A percentile compares a stretch with the other conserved stretches of the same genome.
Conservation (phyloP, 2,329 filamentous ascomycete genomes). For the Nemania sp. region DNA sequence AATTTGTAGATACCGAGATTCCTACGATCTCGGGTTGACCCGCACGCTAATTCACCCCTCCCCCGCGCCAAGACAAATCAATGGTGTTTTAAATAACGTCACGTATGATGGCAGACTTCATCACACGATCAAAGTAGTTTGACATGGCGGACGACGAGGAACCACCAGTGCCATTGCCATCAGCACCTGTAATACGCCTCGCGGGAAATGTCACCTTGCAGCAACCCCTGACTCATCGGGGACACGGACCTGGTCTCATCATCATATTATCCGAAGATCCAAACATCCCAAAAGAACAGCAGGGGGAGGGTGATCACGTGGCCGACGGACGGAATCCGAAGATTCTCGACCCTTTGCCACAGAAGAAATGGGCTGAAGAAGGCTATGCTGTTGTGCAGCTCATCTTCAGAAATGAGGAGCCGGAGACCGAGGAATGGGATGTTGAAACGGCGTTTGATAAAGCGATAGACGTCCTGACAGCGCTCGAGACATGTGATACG, state of each 20-base stretch:
- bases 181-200: constrained; percentile 20
- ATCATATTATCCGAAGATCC: constrained; percentile 35
- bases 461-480: constrained; percentile 28
- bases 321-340: constrained; percentile 7
- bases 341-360: constrained; percentile 54
- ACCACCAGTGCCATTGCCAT: constrained; percentile 18
- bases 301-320: neutral
- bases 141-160: neutral
- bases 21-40: too few relatives aligned
- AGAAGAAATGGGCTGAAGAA: constrained; percentile 74
- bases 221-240: constrained; percentile 43
- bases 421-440: constrained; percentile 14
- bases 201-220: constrained; percentile 23
- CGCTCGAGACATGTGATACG: constrained; percentile 40
- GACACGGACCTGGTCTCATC: constrained; percentile 45
- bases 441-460: constrained; percentile 11
- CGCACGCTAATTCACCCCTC: too few relatives aligned
- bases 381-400: constrained; percentile 67
- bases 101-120: neutral
- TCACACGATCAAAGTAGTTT: neutral
- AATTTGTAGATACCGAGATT: too few relatives aligned
- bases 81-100: too few relatives aligned
- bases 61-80: too few relatives aligned
- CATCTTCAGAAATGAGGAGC: constrained; percentile 33
- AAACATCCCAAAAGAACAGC: constrained; percentile 14